Evolutionary conservation across 768 basidiomycete species (phyloP).

Genomic region (Trametes villosa): DNA sequence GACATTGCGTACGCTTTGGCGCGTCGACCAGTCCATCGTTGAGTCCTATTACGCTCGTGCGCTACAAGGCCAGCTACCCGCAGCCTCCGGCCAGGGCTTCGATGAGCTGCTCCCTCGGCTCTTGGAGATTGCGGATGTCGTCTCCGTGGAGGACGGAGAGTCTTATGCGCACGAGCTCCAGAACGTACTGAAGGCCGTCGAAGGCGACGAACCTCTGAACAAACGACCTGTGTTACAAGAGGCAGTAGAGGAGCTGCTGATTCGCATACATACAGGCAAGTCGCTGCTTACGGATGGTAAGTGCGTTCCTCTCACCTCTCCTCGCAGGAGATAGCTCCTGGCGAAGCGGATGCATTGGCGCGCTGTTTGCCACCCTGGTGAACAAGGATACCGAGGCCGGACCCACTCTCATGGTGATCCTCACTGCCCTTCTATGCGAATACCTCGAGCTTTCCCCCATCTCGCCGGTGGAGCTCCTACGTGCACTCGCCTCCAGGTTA

Average conservation of each 20-base stretch:
- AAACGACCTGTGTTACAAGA: constrained; percentile 53
- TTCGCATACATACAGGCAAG: constrained; percentile 55
- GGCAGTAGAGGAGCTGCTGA: constrained; percentile 59
- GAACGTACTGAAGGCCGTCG: constrained; percentile 42
- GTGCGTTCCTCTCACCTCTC: constrained; percentile 8
- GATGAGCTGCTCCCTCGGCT: constrained; percentile 51
- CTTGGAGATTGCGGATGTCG: constrained; percentile 57
- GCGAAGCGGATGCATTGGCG: constrained; percentile 37
- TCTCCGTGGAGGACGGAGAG: constrained; percentile 55
- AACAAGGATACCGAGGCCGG: constrained; percentile 39
- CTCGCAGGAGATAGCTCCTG: constrained; percentile 45
- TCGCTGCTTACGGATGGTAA: background rate
- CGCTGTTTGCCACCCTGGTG: constrained; percentile 44
- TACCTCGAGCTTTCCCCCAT: constrained; percentile 56
- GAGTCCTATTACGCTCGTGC: constrained; percentile 55
- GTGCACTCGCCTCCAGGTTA: constrained; percentile 48
- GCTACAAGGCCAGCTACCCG: constrained; percentile 42
- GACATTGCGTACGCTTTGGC: constrained; percentile 62
- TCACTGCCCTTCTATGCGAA: constrained; percentile 70
- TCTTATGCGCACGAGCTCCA: constrained; percentile 57
- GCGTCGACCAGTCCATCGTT: constrained; percentile 63
- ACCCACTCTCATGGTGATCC: constrained; percentile 69
- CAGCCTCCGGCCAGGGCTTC: constrained; percentile 39
- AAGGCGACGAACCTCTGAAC: constrained; percentile 39
- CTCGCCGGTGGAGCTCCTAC: constrained; percentile 52